Evolutionary conservation across 169 alveolate species (phyloP).

Genomic region (Plasmodium cynomolgi): DNA sequence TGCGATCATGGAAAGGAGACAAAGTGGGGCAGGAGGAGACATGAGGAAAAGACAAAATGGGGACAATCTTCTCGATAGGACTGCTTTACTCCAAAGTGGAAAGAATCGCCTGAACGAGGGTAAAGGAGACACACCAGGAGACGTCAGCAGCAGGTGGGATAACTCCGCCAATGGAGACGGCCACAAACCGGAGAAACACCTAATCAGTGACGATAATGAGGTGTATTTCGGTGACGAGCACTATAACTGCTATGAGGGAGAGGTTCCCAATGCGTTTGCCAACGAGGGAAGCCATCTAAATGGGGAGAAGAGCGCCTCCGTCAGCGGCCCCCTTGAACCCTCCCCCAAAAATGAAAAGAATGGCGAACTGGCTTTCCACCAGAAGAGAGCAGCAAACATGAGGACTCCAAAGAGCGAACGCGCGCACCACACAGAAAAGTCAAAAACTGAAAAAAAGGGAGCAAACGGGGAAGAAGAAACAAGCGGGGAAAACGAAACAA

Average conservation of each 20-base stretch:
- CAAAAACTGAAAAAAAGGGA: neutral
- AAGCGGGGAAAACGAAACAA: neutral
- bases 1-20: neutral
- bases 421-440: neutral
- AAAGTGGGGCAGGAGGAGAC: neutral
- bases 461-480: neutral
- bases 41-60: neutral
- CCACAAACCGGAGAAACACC: neutral
- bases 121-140: neutral
- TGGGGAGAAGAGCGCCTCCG: neutral
- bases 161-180: neutral
- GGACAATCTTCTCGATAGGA: neutral
- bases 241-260: slow-evolving; percentile 5
- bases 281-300: neutral
- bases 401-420: neutral
- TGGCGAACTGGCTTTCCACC: neutral
- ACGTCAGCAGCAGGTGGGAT: neutral
- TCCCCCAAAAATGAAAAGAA: neutral
- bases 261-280: neutral
- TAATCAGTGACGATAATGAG: slow-evolving; percentile 7
- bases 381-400: neutral
- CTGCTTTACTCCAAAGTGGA: neutral
- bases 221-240: slow-evolving; percentile 46
- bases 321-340: neutral
- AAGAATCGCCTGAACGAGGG: neutral